Evolutionary conservation across 2,329 filamentous ascomycete genomes (phyloP), one percentile per base, ranked within the genome.

Genomic region (Xylariaceae sp.): DNA sequence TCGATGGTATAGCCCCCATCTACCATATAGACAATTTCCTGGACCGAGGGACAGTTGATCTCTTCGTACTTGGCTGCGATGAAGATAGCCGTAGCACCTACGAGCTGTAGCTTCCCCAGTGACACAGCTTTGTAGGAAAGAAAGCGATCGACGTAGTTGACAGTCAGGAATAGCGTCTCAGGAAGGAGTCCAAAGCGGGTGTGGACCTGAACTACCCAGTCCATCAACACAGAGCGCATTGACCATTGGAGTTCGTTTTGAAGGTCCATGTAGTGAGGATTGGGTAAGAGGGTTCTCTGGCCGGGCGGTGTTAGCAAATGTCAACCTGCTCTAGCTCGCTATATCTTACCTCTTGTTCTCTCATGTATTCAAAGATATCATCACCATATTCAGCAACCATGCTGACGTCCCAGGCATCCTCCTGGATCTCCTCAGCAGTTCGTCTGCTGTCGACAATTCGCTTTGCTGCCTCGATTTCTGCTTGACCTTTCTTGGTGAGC

Each of bases 211-310:
- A 97, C 88, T 41, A 99, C 80, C 94, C 94, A 99, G 71, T 97
- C 94, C 85, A 99, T 95, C 51, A 99, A 79, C 19, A 97, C 90
- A 5, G 91, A 87, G 44, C 94, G 89, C 94, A 97, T 99, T 2
- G 92, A 96, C 94, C 94, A 99, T 69, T 96, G 89, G 53, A 99
- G 95, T 71, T 97, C 92, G n/a, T 87, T 86, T 71, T 99, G 94
- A 61, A 88, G 85, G 58, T 96, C 90, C 92, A 99, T 99, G 77
- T 99, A 99, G 69, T 94, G 84, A 3, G 90, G 80, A 66, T 94
- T 92, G 1, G 94, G 94, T 39, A 92, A 78, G 83, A 96, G 88
- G 63, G 79, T 85, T 69, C 79, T 81, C 88, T 90, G 45, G 36
- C 12, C 13, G 37, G 44, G 19, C 5, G 3, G 32, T 47, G 45